Evolutionary conservation across 176 grass and related monocot species (phyloP).

Genomic region (Chrysopogon serrulatus): DNA sequence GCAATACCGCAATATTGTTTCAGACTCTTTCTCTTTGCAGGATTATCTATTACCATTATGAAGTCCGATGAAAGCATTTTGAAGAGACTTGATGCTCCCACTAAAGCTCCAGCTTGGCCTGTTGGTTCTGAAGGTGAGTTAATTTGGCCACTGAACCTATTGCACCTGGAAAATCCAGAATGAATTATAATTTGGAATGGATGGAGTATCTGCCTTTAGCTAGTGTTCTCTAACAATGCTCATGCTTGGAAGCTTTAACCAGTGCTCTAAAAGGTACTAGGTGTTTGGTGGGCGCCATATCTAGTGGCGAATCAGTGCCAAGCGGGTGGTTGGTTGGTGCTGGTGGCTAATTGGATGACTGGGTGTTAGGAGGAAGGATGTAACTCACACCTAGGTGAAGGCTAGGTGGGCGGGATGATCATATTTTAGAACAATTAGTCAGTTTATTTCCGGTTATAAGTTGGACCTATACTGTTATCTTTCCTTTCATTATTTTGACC

Average conservation of each 20-base stretch:
- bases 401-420: neutral
- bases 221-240: neutral
- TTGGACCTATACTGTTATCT: neutral
- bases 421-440: neutral
- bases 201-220: neutral
- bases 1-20: neutral
- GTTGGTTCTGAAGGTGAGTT: constrained; percentile 88
- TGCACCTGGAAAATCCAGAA: neutral
- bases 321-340: neutral
- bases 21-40: constrained; percentile 36
- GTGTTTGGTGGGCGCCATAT: neutral
- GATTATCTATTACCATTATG: constrained; percentile 95
- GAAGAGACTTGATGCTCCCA: constrained; percentile 87
- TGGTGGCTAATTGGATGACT: neutral
- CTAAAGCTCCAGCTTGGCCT: constrained; percentile 87
- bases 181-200: neutral
- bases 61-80: constrained; percentile 77
- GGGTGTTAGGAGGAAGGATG: neutral
- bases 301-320: neutral
- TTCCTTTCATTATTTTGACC: neutral
- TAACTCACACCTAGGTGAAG: neutral
- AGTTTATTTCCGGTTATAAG: neutral
- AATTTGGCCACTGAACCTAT: neutral
- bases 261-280: neutral
- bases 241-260: neutral